These are phyloP conservation scores for Cephaloascus fragrans DNA, from an alignment of 805 yeast species.

Conservation along the genomic window DNA sequence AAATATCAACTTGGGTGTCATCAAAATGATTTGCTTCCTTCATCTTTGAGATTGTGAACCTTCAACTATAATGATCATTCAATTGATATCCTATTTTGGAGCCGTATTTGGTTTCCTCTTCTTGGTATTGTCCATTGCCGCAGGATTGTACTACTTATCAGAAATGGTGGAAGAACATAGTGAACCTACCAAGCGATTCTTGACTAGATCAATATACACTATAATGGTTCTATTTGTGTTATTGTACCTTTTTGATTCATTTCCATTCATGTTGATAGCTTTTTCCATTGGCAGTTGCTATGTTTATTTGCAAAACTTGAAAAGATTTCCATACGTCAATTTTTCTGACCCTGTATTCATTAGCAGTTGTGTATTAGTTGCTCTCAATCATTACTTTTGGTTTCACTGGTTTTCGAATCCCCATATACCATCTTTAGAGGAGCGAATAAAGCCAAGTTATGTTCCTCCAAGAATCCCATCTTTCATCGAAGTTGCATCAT, in stretches of 20 bases:
- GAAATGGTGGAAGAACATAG: constrained; percentile 92
- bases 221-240: constrained; percentile 47
- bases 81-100: constrained; percentile 51
- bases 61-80: constrained; percentile 63
- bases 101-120: constrained; percentile 50
- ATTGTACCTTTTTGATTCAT: constrained; percentile 63
- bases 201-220: constrained; percentile 51
- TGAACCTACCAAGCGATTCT: constrained; percentile 67
- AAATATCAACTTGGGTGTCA: too few relatives aligned
- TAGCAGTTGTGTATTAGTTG: constrained; percentile 59
- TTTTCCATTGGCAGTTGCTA: constrained; percentile 64
- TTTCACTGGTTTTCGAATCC: constrained; percentile 73
- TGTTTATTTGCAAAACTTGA: constrained; percentile 68
- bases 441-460: constrained; percentile 47
- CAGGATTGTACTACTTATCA: constrained; percentile 84
- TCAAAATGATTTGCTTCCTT: too few relatives aligned
- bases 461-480: constrained; percentile 62
- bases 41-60: too few relatives aligned
- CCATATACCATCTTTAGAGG: constrained; percentile 58
- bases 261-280: constrained; percentile 61
- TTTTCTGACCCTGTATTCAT: constrained; percentile 65
- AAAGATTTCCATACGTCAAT: constrained; percentile 75
- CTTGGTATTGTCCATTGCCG: constrained; percentile 55
- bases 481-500: constrained; percentile 87
- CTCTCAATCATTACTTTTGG: constrained; percentile 83